These are phyloP conservation scores for Bjerkandera adusta DNA, from an alignment of 1,284 basidiomycete species.

Conservation along the genomic window DNA sequence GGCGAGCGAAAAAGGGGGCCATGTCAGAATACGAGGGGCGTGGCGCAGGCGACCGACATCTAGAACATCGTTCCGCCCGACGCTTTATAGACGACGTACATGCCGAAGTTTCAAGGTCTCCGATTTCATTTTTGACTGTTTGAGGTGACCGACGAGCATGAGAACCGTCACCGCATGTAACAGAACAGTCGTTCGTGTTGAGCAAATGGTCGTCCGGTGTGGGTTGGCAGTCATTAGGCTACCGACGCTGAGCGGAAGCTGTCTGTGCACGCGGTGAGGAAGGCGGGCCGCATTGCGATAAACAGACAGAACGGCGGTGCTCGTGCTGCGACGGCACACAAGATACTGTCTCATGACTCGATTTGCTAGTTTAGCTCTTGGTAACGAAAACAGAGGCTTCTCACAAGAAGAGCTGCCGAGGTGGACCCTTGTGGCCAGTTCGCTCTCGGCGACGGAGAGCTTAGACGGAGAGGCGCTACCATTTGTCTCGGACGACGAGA, in stretches of 20 bases:
- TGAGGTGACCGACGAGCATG: background rate
- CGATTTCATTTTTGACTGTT: background rate
- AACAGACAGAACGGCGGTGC: constrained; percentile 12
- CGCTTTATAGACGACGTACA: constrained; percentile 2
- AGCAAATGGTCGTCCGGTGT: background rate
- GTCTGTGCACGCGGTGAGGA: constrained; percentile 19
- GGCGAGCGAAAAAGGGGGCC: constrained; percentile 1
- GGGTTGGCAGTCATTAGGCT: too few relatives aligned
- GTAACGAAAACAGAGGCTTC: background rate
- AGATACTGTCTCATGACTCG: constrained; percentile 17
- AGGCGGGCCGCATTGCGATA: constrained; percentile 13
- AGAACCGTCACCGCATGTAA: background rate
- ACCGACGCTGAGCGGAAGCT: constrained; percentile 4
- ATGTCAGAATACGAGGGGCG: constrained; percentile 1
- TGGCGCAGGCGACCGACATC: constrained; percentile 3
- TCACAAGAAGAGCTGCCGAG: constrained; percentile 1
- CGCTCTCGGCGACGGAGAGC: background rate
- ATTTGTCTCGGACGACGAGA: background rate
- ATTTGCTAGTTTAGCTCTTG: too few relatives aligned
- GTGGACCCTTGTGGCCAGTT: background rate
- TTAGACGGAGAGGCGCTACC: constrained; percentile 1
- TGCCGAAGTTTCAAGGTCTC: constrained; percentile 1
- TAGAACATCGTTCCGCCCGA: too few relatives aligned
- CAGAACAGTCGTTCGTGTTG: background rate
- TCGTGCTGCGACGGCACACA: constrained; percentile 14